A percentile compares a stretch with the other conserved stretches of the same genome.
Evolutionary conservation across 2,329 filamentous ascomycete genomes (phyloP).

Genomic region (Talaromyces funiculosus): DNA sequence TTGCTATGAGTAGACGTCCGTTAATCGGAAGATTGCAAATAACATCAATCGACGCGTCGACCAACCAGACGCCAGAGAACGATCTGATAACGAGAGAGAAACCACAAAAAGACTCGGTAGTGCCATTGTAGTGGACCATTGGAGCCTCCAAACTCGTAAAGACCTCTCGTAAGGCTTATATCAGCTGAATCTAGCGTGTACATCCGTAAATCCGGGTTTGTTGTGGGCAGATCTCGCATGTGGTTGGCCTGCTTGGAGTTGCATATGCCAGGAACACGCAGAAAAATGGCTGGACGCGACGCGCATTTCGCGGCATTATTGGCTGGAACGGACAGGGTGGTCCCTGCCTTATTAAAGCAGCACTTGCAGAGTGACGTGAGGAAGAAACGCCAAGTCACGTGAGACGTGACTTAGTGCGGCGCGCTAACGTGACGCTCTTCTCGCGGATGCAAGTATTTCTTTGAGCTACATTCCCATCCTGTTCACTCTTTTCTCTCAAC

Average conservation of each 20-base stretch:
- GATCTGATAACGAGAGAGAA: slow-evolving; percentile 14
- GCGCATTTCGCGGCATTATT: slow-evolving; percentile 12
- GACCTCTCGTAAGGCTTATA: slow-evolving; percentile 1
- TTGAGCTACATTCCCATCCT: slow-evolving; percentile 19
- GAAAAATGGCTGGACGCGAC: slow-evolving; percentile 11
- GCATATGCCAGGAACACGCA: background rate
- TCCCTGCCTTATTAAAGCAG: background rate
- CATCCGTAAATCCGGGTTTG: slow-evolving; percentile 14
- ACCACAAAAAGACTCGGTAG: background rate
- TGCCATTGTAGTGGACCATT: background rate
- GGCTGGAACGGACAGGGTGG: background rate
- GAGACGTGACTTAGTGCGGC: slow-evolving; percentile 34
- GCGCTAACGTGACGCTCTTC: slow-evolving; percentile 32
- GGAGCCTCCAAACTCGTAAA: slow-evolving; percentile 1
- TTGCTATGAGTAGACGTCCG: background rate
- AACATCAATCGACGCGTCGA: slow-evolving; percentile 4
- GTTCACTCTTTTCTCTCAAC: slow-evolving; percentile 20
- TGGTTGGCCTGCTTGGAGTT: background rate
- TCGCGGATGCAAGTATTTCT: slow-evolving; percentile 30
- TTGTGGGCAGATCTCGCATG: background rate
- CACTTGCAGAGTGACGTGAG: slow-evolving; percentile 11
- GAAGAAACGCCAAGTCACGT: slow-evolving; percentile 32
- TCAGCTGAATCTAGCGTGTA: slow-evolving; percentile 5
- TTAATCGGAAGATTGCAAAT: background rate
- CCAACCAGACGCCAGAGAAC: background rate